Percentiles rank a stretch among this genome's conserved stretches.
These are phyloP conservation scores for Melanomma pulvis-pyrius DNA, from an alignment of 495 filamentous ascomycete genomes.

Conservation along the genomic window DNA sequence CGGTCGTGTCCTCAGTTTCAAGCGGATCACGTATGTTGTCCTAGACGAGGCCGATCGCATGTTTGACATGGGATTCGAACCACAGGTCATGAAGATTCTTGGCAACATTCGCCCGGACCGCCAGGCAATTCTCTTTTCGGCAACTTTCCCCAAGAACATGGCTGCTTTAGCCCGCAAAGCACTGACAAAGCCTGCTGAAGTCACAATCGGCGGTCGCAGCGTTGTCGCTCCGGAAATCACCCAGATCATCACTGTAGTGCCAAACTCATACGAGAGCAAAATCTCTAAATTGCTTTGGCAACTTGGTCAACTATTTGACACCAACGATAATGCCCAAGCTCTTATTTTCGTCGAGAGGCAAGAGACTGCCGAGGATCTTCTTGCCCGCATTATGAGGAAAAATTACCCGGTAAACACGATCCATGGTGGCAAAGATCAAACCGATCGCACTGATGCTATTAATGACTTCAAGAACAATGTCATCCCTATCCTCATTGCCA, in stretches of 20 bases:
- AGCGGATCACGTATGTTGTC: conserved; percentile 86
- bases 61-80: conserved; percentile 99
- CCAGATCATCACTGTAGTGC: conserved; percentile 86
- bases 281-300: conserved; percentile 82
- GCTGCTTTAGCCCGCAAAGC: conserved; percentile 87
- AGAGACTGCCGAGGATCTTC: conserved; percentile 84
- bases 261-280: conserved; percentile 69
- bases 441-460: conserved; percentile 92
- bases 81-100: conserved; percentile 96
- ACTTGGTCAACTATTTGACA: conserved; percentile 81
- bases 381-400: conserved; percentile 80
- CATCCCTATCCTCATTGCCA: conserved; percentile 87
- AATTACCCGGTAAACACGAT: conserved; percentile 96
- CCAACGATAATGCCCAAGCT: conserved; percentile 85
- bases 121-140: conserved; percentile 94
- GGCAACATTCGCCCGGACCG: conserved; percentile 85
- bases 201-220: conserved; percentile 86
- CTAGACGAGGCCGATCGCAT: conserved; percentile 98
- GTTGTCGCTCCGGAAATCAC: conserved; percentile 94
- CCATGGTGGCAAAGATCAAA: conserved; percentile 94
- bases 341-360: conserved; percentile 95
- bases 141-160: conserved; percentile 94
- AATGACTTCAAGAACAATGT: conserved; percentile 92
- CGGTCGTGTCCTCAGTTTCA: conserved; percentile 88
- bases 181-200: conserved; percentile 83